Evolutionary conservation across 2,329 filamentous ascomycete species (phyloP).

Genomic region (Apiospora rasikravindrae): DNA sequence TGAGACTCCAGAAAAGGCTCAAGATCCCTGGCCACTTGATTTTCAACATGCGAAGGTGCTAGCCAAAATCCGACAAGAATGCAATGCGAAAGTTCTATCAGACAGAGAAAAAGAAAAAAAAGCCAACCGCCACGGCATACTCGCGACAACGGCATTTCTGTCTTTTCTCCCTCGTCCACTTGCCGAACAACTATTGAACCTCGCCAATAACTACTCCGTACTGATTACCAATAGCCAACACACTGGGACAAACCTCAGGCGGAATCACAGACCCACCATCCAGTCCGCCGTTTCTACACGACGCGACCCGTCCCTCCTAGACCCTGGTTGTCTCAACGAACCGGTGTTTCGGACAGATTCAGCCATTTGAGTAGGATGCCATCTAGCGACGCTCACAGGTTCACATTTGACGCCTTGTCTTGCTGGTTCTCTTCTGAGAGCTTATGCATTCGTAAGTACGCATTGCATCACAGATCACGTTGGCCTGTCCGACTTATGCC

Average conservation of each 20-base stretch:
- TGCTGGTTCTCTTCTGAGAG: not conserved
- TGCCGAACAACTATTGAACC: not conserved
- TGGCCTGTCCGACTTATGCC: not conserved
- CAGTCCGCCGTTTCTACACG: not conserved
- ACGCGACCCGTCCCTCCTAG: not conserved
- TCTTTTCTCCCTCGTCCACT: not conserved
- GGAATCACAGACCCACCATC: not conserved
- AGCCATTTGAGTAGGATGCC: not conserved
- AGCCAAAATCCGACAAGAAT: not conserved
- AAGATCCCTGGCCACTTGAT: not conserved
- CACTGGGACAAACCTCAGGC: not conserved
- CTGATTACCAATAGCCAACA: not conserved
- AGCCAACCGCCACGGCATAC: not conserved
- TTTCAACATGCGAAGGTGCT: not conserved
- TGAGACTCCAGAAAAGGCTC: slow-evolving; percentile 7
- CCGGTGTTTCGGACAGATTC: slow-evolving; percentile 5
- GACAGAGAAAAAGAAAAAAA: not conserved
- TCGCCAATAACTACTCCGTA: not conserved
- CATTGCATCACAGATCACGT: not conserved
- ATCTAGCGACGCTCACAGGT: not conserved
- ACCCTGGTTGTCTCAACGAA: not conserved
- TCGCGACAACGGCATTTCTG: not conserved
- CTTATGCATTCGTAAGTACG: not conserved
- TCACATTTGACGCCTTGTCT: not conserved
- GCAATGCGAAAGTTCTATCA: not conserved